Conservation (phyloP, 139 green algal genomes). For the Picochlorum sp. region DNA sequence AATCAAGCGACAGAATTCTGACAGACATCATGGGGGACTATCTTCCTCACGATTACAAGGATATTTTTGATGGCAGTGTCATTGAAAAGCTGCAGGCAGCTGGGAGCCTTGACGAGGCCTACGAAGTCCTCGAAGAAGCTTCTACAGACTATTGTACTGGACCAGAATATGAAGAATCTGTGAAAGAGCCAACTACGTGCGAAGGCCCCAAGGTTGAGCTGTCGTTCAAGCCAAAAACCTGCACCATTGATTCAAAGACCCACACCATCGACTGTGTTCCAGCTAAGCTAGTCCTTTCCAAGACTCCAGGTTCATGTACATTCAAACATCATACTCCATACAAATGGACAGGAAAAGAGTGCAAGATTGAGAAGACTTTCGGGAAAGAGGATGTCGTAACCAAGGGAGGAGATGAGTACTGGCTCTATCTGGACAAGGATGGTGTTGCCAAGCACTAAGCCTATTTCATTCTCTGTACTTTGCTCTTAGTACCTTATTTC, state of each 20-base stretch:
- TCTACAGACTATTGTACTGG: background rate
- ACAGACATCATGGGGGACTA: background rate
- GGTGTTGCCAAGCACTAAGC: background rate
- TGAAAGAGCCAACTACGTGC: slow-evolving; percentile 19
- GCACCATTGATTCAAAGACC: slow-evolving; percentile 10
- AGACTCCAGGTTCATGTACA: slow-evolving; percentile 23
- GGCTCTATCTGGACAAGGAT: slow-evolving; percentile 4
- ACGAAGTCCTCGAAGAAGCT: background rate
- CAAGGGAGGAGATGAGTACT: slow-evolving; percentile 14
- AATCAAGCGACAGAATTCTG: background rate
- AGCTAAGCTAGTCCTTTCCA: slow-evolving; percentile 27
- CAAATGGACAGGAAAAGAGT: slow-evolving; percentile 26
- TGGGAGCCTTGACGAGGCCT: background rate
- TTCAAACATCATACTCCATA: slow-evolving; percentile 18
- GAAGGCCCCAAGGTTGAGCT: slow-evolving; percentile 19
- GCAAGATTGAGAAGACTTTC: slow-evolving; percentile 14
- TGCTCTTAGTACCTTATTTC: no score
- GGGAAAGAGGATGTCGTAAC: slow-evolving; percentile 5
- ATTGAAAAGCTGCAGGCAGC: background rate
- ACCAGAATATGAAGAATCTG: slow-evolving; percentile 4
- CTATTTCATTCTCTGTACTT: background rate
- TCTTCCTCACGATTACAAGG: background rate
- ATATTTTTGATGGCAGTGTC: background rate
- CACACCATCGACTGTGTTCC: slow-evolving; percentile 25
- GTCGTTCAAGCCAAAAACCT: slow-evolving; percentile 18